Evolutionary conservation across 2,329 filamentous ascomycete genomes (phyloP).

Genomic region (Penicillium sp.): DNA sequence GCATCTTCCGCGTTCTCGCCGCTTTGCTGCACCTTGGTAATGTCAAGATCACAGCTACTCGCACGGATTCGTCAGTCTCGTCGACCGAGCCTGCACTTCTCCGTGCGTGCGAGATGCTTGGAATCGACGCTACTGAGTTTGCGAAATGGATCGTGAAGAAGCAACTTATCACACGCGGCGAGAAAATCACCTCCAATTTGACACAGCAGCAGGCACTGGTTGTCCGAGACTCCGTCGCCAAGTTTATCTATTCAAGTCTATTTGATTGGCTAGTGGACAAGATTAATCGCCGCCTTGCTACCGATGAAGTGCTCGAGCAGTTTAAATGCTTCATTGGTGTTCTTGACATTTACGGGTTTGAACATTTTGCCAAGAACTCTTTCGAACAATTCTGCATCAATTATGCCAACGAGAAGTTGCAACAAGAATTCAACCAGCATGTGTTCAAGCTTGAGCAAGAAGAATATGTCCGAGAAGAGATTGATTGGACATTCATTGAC

Average conservation of each 20-base stretch:
- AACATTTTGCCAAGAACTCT: conserved; percentile 99
- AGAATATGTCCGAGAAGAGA: conserved; percentile 92
- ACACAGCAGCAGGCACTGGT: conserved; percentile 91
- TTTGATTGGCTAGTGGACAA: conserved; percentile 99
- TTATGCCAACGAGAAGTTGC: conserved; percentile 98
- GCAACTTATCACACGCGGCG: conserved; percentile 90
- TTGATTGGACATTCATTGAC: conserved; percentile 99
- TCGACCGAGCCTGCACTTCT: conserved; percentile 77
- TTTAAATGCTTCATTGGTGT: conserved; percentile 94
- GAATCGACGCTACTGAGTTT: conserved; percentile 81
- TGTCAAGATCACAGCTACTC: conserved; percentile 87
- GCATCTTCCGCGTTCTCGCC: conserved; percentile 87
- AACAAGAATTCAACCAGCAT: conserved; percentile 98
- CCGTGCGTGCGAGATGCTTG: conserved; percentile 78
- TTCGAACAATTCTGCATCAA: conserved; percentile 99
- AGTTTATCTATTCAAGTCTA: conserved; percentile 96
- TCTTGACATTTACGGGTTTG: conserved; percentile 98
- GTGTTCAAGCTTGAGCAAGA: conserved; percentile 99
- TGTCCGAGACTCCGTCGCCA: conserved; percentile 94
- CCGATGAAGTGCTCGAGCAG: conserved; percentile 77
- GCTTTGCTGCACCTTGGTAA: conserved; percentile 93
- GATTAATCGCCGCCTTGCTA: conserved; percentile 87
- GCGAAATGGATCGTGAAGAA: conserved; percentile 99
- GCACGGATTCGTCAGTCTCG: conserved; percentile 80
- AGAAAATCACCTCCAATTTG: conserved; percentile 95